phyloP scores from a whole-genome alignment of 768 basidiomycete species.

The Leccinum truebloodii region DNA sequence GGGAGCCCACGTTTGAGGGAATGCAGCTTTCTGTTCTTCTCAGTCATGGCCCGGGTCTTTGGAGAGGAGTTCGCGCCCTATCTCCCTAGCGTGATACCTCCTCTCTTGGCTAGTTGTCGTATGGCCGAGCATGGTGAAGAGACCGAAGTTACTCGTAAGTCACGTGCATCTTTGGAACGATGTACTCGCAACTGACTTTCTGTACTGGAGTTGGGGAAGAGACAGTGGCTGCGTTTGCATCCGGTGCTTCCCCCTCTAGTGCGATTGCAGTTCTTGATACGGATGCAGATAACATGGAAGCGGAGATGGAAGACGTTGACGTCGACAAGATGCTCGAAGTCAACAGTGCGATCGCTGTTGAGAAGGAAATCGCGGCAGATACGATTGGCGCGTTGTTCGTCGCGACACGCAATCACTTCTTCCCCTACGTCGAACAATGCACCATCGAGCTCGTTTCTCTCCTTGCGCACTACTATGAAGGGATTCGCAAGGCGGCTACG shows the following conservation, averaged over 20 bases:
- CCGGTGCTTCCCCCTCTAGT: constrained; percentile 71
- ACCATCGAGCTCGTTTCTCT: constrained; percentile 77
- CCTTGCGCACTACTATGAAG: constrained; percentile 93
- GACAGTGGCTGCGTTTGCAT: constrained; percentile 61
- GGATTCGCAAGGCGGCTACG: constrained; percentile 91
- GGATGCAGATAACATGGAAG: constrained; percentile 54
- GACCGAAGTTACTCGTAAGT: constrained; percentile 43
- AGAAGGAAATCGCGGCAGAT: constrained; percentile 99
- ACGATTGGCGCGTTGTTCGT: constrained; percentile 91
- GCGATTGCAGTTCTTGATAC: constrained; percentile 62
- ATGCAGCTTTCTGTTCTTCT: constrained; percentile 97
- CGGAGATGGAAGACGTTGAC: constrained; percentile 77
- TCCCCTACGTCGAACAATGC: constrained; percentile 86
- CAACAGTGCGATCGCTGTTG: constrained; percentile 94
- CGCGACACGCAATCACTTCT: constrained; percentile 78
- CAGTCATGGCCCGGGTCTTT: constrained; percentile 97
- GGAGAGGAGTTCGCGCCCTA: constrained; percentile 91
- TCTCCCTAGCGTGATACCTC: constrained; percentile 82
- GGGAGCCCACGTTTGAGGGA: constrained; percentile 88
- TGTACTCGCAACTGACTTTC: constrained; percentile 1
- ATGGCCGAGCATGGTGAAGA: constrained; percentile 81
- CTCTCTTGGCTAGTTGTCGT: constrained; percentile 77
- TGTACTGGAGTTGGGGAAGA: constrained; percentile 47
- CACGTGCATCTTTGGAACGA: background rate
- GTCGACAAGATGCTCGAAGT: constrained; percentile 88